Evolutionary conservation across 495 filamentous ascomycete genomes (phyloP), one percentile per base, ranked within the genome.

Genomic region (Trichoderma virens): DNA sequence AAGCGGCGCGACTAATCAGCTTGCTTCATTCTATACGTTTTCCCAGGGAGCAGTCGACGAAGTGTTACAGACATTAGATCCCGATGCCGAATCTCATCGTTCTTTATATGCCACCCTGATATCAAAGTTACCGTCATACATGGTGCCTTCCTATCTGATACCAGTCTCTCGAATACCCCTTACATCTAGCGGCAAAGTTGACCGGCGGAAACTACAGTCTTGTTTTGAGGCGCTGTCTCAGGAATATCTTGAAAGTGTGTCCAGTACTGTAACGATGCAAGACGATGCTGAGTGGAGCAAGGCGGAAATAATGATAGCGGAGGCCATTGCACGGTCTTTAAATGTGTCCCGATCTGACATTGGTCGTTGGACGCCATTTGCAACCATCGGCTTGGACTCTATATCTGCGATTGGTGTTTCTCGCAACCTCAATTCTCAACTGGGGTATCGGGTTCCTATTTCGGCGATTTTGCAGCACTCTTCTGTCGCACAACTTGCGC

Each of bases 381-480:
- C 68, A 8, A 66, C 76, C 27, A 75, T 93, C 6, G 91, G 91
- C 0, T 72, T 95, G 25, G 90, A 95, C 71, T 93, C 90, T 0
- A 85, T 95, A n/a, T 88, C 86, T 31, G 90, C 88, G 0, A 93
- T 95, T 59, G 73, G 81, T 14, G 71, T 92, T 41, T 82, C 87
- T 0, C 85, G 76, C 25, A 69, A 71, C 41, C 71, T 91, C 1
- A 72, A 77, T 56, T 65, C 75, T 2, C 63, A 64, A 8, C 75
- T 80, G 2, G 76, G 73, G 45, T 70, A 63, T 34, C 73, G 79
- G 38, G 65, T 88, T 18, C 75, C 84, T 32, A 81, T 92, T 1
- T 89, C 87, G 0, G 68, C 78, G 13, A 82, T 94, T 23, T 76
- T 95, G 31, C 80, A 79, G 28, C 80, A 89, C 67, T 74, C 84